Conservation (phyloP, 495 filamentous ascomycete species). For the Arthonia radiata region DNA sequence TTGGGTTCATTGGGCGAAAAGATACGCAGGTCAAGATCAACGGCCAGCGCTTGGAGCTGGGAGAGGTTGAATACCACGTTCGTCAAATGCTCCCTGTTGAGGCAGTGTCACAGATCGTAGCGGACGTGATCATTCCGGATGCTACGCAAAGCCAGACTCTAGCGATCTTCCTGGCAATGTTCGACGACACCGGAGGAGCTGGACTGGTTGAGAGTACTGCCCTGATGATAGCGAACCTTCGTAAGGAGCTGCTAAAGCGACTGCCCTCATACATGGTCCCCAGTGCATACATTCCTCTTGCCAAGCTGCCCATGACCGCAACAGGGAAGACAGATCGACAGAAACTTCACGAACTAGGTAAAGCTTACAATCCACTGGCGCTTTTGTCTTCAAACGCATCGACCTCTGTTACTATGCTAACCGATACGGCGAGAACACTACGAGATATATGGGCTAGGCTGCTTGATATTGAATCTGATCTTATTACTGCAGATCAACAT, state of each 20-base stretch:
- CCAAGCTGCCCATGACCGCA: slow-evolving; percentile 22
- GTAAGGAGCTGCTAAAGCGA: slow-evolving; percentile 2
- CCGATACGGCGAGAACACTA: no score
- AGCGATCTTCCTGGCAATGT: background rate
- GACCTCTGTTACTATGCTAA: no score
- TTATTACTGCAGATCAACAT: no score
- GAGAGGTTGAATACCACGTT: slow-evolving; percentile 16
- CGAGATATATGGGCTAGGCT: no score
- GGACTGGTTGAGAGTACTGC: no score
- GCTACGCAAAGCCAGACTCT: slow-evolving; percentile 2
- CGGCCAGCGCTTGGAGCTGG: slow-evolving; percentile 11
- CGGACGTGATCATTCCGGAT: slow-evolving; percentile 1
- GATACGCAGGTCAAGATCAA: slow-evolving; percentile 12
- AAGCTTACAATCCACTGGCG: no score
- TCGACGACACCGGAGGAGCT: slow-evolving; percentile 1
- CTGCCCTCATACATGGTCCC: slow-evolving; percentile 34
- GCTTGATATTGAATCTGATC: no score
- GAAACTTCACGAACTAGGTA: no score
- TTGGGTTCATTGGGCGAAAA: slow-evolving; percentile 4
- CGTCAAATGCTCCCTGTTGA: slow-evolving; percentile 5
- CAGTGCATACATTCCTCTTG: slow-evolving; percentile 22
- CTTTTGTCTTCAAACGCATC: no score
- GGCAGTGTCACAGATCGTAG: slow-evolving; percentile 4
- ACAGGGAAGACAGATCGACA: slow-evolving; percentile 30
- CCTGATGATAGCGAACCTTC: no score